phyloP scores from a whole-genome alignment of 2,329 filamentous ascomycete genomes.

The Chaetothyriales sp. region DNA sequence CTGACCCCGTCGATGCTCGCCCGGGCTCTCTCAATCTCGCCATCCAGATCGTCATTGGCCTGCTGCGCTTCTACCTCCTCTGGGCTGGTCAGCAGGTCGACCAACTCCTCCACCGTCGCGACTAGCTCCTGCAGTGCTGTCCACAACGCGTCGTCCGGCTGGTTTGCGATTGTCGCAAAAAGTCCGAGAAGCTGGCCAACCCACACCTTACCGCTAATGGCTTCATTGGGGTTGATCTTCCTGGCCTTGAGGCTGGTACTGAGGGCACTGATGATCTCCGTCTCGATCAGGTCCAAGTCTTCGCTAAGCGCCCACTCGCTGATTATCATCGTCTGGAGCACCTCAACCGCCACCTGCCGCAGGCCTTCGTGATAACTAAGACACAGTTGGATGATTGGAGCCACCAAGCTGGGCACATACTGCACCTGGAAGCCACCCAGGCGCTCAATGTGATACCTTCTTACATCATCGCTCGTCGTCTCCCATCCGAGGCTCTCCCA shows the following conservation, averaged over 20 bases:
- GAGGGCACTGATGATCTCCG: slow-evolving; percentile 88
- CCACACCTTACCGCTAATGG: slow-evolving; percentile 81
- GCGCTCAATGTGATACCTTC: slow-evolving; percentile 61
- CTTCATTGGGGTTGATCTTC: slow-evolving; percentile 56
- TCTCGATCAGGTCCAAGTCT: slow-evolving; percentile 79
- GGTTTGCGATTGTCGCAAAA: slow-evolving; percentile 55
- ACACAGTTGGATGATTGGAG: slow-evolving; percentile 83
- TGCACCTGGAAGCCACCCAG: slow-evolving; percentile 97
- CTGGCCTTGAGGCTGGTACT: slow-evolving; percentile 83
- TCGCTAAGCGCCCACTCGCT: slow-evolving; percentile 95
- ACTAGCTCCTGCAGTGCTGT: slow-evolving; percentile 64
- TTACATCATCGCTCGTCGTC: slow-evolving; percentile 61
- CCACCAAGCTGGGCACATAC: slow-evolving; percentile 84
- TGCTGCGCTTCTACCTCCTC: slow-evolving; percentile 47
- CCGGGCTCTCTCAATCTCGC: slow-evolving; percentile 10
- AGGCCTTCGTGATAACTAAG: slow-evolving; percentile 89
- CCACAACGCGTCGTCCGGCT: slow-evolving; percentile 58
- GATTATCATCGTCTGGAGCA: slow-evolving; percentile 94
- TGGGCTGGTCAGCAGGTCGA: slow-evolving; percentile 80
- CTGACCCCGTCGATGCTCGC: slow-evolving; percentile 15
- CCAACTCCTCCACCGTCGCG: slow-evolving; percentile 70
- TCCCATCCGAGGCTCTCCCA: slow-evolving; percentile 99
- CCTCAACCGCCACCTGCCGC: slow-evolving; percentile 75
- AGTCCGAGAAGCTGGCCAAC: slow-evolving; percentile 68
- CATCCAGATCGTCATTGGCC: neutral